phyloP scores from a whole-genome alignment of 352 stramenopile species.

The Phytopythium ostracodes region DNA sequence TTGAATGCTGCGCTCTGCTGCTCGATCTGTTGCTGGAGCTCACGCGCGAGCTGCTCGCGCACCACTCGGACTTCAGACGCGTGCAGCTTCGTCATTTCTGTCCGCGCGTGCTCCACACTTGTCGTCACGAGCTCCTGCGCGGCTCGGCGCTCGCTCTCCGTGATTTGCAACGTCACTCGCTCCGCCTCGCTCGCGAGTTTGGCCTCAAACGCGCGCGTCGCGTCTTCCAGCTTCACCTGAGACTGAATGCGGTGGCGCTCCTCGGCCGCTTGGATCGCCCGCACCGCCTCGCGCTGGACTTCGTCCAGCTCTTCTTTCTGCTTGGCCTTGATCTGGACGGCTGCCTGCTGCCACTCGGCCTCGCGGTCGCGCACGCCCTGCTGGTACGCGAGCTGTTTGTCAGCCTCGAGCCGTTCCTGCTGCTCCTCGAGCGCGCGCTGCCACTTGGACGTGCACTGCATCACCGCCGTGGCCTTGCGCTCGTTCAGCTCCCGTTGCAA shows the following conservation, averaged over 20 bases:
- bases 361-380: constrained; percentile 65
- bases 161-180: constrained; percentile 18
- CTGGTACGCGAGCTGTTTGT: constrained; percentile 60
- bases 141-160: constrained; percentile 19
- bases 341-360: constrained; percentile 71
- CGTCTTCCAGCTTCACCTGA: constrained; percentile 26
- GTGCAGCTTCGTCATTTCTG: constrained; percentile 15
- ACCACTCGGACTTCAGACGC: constrained; percentile 15
- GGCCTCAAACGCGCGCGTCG: constrained; percentile 30
- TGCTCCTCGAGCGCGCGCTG: constrained; percentile 64
- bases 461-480: constrained; percentile 43
- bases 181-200: constrained; percentile 19
- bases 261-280: constrained; percentile 60
- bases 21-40: constrained; percentile 14
- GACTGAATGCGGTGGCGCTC: constrained; percentile 54
- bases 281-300: constrained; percentile 56
- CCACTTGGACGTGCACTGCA: constrained; percentile 72
- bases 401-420: constrained; percentile 52
- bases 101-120: constrained; percentile 17
- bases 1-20: neutral
- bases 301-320: constrained; percentile 64
- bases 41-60: constrained; percentile 6
- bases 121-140: constrained; percentile 16
- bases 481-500: constrained; percentile 68
- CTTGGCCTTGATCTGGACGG: constrained; percentile 62